Evolutionary conservation across 306 rosid species (phyloP).

Genomic region (Clitoria ternatea): DNA sequence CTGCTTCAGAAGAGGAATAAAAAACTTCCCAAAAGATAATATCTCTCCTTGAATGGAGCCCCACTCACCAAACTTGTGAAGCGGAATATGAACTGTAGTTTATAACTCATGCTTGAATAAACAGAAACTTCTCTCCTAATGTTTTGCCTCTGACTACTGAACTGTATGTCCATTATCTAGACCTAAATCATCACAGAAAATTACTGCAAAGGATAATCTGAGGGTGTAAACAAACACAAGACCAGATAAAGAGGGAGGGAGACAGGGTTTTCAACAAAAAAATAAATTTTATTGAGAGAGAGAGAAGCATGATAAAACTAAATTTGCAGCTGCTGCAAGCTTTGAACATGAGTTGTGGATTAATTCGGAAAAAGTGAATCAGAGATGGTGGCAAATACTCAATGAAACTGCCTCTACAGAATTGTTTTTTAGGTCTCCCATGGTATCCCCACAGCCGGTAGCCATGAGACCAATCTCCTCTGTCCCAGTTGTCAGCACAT

Average conservation of each 20-base stretch:
- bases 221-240: background rate
- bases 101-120: background rate
- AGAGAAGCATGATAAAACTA: background rate
- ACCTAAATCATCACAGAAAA: background rate
- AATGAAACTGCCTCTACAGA: background rate
- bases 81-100: background rate
- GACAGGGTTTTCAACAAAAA: background rate
- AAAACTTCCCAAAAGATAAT: background rate
- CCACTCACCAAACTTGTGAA: slow-evolving; percentile 14
- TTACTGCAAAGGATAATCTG: background rate
- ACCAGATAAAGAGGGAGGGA: background rate
- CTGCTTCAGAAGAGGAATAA: slow-evolving; percentile 15
- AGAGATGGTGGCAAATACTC: background rate
- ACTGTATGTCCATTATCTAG: background rate
- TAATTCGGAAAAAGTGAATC: background rate
- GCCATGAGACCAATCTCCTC: too few relatives aligned
- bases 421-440: too few relatives aligned
- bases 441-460: too few relatives aligned
- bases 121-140: background rate
- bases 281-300: background rate
- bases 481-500: too few relatives aligned
- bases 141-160: slow-evolving; percentile 3
- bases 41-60: slow-evolving; percentile 7
- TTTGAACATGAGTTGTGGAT: background rate
- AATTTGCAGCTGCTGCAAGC: background rate